Conservation (phyloP, 305 asterid genomes). For the Fraxinus platypoda region DNA sequence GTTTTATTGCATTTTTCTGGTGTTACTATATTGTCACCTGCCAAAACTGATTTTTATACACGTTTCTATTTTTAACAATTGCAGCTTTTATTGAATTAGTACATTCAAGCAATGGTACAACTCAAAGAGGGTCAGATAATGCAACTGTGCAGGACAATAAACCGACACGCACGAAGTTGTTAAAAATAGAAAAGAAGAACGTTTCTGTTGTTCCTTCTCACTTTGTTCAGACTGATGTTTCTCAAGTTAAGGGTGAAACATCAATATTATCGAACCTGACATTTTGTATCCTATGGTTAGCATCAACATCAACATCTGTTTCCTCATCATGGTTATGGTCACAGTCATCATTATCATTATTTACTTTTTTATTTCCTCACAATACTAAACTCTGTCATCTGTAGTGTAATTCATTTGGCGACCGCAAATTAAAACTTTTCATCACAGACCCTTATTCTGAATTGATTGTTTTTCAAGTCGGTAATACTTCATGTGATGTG, state of each 20-base stretch:
- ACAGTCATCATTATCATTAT: not conserved
- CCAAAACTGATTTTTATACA: not conserved
- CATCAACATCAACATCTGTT: not conserved
- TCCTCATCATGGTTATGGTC: not conserved
- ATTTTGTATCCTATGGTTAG: constrained; percentile 70
- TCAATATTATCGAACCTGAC: constrained; percentile 63
- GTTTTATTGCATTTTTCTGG: constrained; percentile 10
- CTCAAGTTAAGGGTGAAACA: constrained; percentile 76
- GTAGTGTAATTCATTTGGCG: not conserved
- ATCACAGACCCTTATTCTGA: not conserved
- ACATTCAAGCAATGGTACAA: constrained; percentile 90
- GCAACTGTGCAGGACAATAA: constrained; percentile 47
- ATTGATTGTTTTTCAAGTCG: not conserved
- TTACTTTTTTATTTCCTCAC: not conserved
- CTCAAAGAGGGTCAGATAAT: constrained; percentile 48
- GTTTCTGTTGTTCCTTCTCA: constrained; percentile 80
- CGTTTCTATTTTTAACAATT: constrained; percentile 18
- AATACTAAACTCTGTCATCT: not conserved
- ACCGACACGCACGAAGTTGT: constrained; percentile 48
- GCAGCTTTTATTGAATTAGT: constrained; percentile 91
- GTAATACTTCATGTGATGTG: not conserved
- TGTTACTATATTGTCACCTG: constrained; percentile 11
- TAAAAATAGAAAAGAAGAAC: constrained; percentile 58
- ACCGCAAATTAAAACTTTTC: not conserved
- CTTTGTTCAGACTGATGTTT: constrained; percentile 79